Percentiles rank a stretch among this genome's conserved stretches.
Conservation (phyloP, 1,284 basidiomycete species). For the Wallemia mellicola region DNA sequence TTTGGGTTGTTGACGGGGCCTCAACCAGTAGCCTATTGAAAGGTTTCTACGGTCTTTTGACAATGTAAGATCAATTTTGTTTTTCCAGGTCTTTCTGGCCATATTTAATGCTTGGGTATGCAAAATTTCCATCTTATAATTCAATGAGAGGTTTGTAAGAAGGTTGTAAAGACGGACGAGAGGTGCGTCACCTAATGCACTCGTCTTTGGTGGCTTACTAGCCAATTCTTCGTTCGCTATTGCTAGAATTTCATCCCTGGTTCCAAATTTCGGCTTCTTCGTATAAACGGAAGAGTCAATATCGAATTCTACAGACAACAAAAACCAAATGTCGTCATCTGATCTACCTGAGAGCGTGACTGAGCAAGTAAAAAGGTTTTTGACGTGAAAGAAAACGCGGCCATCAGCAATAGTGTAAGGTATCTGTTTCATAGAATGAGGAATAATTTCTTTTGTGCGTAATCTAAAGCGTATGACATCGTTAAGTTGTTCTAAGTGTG, state of each 20-base stretch:
- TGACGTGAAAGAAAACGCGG: conserved; percentile 40
- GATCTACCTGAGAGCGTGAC: conserved; percentile 37
- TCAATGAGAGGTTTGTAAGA: conserved; percentile 56
- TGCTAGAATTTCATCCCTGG: conserved; percentile 5
- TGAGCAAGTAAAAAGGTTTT: conserved; percentile 41
- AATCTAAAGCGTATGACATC: conserved; percentile 43
- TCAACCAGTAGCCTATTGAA: background rate
- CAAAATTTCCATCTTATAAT: conserved; percentile 52
- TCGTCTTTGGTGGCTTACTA: conserved; percentile 20
- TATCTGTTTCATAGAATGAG: conserved; percentile 28
- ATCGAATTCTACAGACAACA: conserved; percentile 41
- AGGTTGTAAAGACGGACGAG: conserved; percentile 47
- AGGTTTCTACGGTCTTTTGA: background rate
- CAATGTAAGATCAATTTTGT: background rate
- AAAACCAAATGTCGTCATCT: conserved; percentile 45
- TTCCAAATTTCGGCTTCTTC: conserved; percentile 5
- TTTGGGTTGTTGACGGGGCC: background rate
- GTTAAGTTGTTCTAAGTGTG: conserved; percentile 35
- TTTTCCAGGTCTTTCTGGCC: background rate
- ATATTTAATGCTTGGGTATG: background rate
- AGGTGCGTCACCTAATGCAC: conserved; percentile 25
- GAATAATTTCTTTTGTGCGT: conserved; percentile 36
- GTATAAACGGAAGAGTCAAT: conserved; percentile 16
- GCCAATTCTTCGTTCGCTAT: conserved; percentile 8
- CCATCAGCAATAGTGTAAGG: conserved; percentile 24